These are phyloP conservation scores for Colletotrichum melonis DNA, from an alignment of 2,329 filamentous ascomycete genomes.

Conservation along the genomic window DNA sequence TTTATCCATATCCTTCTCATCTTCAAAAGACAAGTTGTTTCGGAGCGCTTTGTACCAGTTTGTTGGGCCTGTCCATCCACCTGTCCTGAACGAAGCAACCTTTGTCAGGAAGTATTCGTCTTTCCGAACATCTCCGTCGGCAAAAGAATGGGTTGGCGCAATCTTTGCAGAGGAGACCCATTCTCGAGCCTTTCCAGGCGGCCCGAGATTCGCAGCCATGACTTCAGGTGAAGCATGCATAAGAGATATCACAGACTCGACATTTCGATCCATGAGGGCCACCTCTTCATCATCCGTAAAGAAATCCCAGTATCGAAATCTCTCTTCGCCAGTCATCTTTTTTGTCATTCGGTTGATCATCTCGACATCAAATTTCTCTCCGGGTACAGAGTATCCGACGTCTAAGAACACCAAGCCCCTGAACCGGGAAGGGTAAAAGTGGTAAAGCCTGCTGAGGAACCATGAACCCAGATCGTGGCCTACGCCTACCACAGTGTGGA, in stretches of 20 bases:
- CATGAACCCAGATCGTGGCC: slow-evolving; percentile 51
- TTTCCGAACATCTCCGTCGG: background rate
- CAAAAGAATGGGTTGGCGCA: background rate
- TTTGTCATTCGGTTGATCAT: slow-evolving; percentile 45
- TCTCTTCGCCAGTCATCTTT: slow-evolving; percentile 23
- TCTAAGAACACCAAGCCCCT: slow-evolving; percentile 42
- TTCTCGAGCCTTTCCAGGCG: background rate
- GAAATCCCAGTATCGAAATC: slow-evolving; percentile 30
- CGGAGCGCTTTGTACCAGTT: slow-evolving; percentile 25
- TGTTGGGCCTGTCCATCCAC: slow-evolving; percentile 22
- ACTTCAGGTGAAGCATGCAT: slow-evolving; percentile 25
- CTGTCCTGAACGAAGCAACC: slow-evolving; percentile 1
- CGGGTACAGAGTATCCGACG: slow-evolving; percentile 44
- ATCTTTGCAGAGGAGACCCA: slow-evolving; percentile 5
- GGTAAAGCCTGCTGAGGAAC: slow-evolving; percentile 43
- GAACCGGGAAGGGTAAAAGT: slow-evolving; percentile 41
- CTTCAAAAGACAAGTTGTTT: slow-evolving; percentile 16
- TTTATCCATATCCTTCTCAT: slow-evolving; percentile 10
- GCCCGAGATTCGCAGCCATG: slow-evolving; percentile 27
- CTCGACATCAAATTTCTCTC: slow-evolving; percentile 44
- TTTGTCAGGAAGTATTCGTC: background rate
- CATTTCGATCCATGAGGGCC: slow-evolving; percentile 13
- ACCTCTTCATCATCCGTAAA: slow-evolving; percentile 16
- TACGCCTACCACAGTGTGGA: slow-evolving; percentile 72
- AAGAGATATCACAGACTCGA: slow-evolving; percentile 11